Evolutionary conservation across 805 yeast species (phyloP), one percentile per base, ranked within the genome.

Genomic region (Cephaloascus albidus): DNA sequence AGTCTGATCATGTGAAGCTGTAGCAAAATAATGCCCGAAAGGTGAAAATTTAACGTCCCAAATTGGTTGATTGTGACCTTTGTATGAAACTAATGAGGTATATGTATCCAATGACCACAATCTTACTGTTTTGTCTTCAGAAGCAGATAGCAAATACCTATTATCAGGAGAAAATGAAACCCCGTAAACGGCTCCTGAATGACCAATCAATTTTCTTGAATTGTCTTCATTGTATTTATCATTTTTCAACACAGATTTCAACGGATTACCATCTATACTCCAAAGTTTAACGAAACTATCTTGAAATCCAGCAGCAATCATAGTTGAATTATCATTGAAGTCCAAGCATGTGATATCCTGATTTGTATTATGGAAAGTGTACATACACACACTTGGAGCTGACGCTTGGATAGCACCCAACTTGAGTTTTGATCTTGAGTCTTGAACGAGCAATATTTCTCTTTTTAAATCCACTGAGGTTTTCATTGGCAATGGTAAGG

Each of bases 1-100:
- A 0, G 98, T 93, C 58, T 89, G 97, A 56, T 93, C 99, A 55
- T 89, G 96, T 2, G 96, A 86, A 0, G 94, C 96, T 0, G 97
- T 89, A n/a, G 94, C 96, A 60, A 93, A 93, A 63, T 93, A 93
- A 62, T 93, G 97, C 4, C 98, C 98, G 51, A 85, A 65, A 2
- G 98, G 98, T 2, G 95, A 81, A 54, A 87, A 93, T 50, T 83
- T 76, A 5, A 93, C 97, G 56, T 93, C 97, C 98, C 98, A 93
- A 20, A 93, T 84, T 1, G 98, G 97, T 49, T 86, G 94, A 52
- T 81, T 86, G 55, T 93, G 99, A 6, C 97, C 97, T 57, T 86
- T 87, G 63, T 93, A 93, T n/a, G 88, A 76, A 1, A 93, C 98
- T 37, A 93, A 68, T 2, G 94, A 81, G 1, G 94, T 78, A 55